These are phyloP conservation scores for Hygrophoropsis aurantiaca DNA, from an alignment of 768 basidiomycete genomes.

Conservation along the genomic window DNA sequence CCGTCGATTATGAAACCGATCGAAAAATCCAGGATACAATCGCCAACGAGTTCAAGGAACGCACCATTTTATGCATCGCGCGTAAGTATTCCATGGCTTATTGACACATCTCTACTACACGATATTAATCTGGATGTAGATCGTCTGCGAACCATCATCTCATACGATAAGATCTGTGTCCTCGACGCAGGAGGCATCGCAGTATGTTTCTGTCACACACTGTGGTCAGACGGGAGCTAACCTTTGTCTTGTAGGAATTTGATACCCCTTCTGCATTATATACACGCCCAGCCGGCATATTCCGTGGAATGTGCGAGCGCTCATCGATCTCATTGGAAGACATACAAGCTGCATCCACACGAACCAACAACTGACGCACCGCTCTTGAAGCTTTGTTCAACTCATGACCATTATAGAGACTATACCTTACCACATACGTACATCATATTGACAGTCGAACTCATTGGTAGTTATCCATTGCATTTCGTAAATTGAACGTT, in stretches of 20 bases:
- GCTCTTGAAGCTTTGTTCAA: too few relatives aligned
- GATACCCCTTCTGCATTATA: constrained; percentile 76
- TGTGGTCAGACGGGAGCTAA: background rate
- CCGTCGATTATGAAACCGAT: constrained; percentile 89
- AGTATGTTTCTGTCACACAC: constrained; percentile 37
- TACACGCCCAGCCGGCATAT: constrained; percentile 58
- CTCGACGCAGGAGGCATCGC: constrained; percentile 79
- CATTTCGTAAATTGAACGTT: too few relatives aligned
- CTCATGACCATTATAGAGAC: too few relatives aligned
- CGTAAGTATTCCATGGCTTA: constrained; percentile 45
- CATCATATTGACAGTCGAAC: too few relatives aligned
- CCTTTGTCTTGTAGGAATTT: constrained; percentile 54
- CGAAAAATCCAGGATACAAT: constrained; percentile 91
- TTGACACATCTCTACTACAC: background rate
- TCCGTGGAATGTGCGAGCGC: constrained; percentile 83
- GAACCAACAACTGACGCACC: too few relatives aligned
- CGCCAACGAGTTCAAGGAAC: constrained; percentile 75
- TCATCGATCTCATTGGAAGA: constrained; percentile 77
- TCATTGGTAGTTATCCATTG: too few relatives aligned
- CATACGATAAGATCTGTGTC: constrained; percentile 87
- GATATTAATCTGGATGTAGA: constrained; percentile 40
- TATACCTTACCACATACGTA: too few relatives aligned
- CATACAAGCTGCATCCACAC: constrained; percentile 41
- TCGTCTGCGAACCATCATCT: constrained; percentile 82
- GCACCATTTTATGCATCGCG: constrained; percentile 85